Evolutionary conservation across 1,139 yeast genomes (phyloP).

Genomic region (Schwanniomyces etchellsii): DNA sequence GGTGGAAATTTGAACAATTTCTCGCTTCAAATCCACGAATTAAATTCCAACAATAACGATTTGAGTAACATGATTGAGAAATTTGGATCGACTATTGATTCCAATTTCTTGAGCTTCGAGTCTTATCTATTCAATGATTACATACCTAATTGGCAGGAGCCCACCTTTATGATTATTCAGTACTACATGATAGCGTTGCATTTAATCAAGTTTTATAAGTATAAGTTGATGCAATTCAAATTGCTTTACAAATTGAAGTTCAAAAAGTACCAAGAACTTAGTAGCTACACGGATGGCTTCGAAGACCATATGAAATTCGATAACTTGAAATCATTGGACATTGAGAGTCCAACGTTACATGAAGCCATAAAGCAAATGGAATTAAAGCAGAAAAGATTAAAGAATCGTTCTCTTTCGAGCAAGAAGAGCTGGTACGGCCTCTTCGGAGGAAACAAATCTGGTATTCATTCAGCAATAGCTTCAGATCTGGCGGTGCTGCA

Average conservation of each 20-base stretch:
- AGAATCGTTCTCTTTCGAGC: slow-evolving; percentile 9
- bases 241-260: slow-evolving; percentile 37
- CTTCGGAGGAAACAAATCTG: slow-evolving; percentile 33
- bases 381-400: slow-evolving; percentile 16
- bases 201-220: slow-evolving; percentile 39
- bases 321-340: slow-evolving; percentile 26
- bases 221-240: slow-evolving; percentile 39
- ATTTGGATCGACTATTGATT: slow-evolving; percentile 43
- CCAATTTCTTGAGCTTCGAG: slow-evolving; percentile 36
- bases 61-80: slow-evolving; percentile 35
- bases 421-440: slow-evolving; percentile 43
- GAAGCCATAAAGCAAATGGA: slow-evolving; percentile 31
- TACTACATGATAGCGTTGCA: slow-evolving; percentile 35
- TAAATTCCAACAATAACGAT: slow-evolving; percentile 15
- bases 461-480: background rate
- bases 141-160: slow-evolving; percentile 45
- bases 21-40: slow-evolving; percentile 38
- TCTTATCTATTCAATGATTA: slow-evolving; percentile 28
- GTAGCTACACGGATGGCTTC: slow-evolving; percentile 18
- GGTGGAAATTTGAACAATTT: slow-evolving; percentile 46
- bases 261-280: slow-evolving; percentile 34
- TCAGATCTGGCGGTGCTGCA: too few species aligned
- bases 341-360: slow-evolving; percentile 36
- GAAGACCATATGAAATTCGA: slow-evolving; percentile 13
- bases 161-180: slow-evolving; percentile 36